Percentiles rank a stretch among this genome's conserved stretches.
These are phyloP conservation scores for Termitomyces sp. DNA, from an alignment of 768 basidiomycete genomes.

Conservation along the genomic window DNA sequence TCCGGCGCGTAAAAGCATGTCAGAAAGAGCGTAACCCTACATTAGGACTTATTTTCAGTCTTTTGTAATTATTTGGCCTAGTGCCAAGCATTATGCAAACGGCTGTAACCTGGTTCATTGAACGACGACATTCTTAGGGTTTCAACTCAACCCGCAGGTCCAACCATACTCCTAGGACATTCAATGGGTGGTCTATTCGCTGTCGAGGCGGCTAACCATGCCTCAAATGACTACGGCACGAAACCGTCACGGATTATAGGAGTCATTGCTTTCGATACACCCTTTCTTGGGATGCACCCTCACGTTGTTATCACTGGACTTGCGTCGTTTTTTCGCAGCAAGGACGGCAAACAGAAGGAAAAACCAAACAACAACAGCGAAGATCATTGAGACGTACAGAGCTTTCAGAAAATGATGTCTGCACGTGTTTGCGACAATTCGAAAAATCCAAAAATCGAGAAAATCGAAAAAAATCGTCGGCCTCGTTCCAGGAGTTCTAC, in stretches of 20 bases:
- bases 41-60: no score
- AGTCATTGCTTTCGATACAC: conserved; percentile 56
- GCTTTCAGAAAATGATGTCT: no score
- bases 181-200: conserved; percentile 63
- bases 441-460: no score
- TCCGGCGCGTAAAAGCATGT: no score
- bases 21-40: no score
- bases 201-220: conserved; percentile 49
- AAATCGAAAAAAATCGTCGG: no score
- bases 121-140: conserved; percentile 33
- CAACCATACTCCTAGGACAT: conserved; percentile 52
- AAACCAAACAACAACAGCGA: conserved; percentile 36
- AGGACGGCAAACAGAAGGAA: conserved; percentile 24
- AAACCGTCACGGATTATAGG: conserved; percentile 45
- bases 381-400: conserved; percentile 47
- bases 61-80: no score
- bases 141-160: conserved; percentile 49
- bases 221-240: conserved; percentile 30
- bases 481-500: no score
- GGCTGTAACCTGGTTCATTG: background rate
- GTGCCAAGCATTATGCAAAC: no score
- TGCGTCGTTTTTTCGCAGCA: conserved; percentile 44
- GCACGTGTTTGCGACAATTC: no score
- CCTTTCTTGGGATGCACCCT: conserved; percentile 60
- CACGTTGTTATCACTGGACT: conserved; percentile 57